These are phyloP conservation scores for Magnolia sinica DNA, from an alignment of 164 flowering plant genomes.

Conservation along the genomic window DNA sequence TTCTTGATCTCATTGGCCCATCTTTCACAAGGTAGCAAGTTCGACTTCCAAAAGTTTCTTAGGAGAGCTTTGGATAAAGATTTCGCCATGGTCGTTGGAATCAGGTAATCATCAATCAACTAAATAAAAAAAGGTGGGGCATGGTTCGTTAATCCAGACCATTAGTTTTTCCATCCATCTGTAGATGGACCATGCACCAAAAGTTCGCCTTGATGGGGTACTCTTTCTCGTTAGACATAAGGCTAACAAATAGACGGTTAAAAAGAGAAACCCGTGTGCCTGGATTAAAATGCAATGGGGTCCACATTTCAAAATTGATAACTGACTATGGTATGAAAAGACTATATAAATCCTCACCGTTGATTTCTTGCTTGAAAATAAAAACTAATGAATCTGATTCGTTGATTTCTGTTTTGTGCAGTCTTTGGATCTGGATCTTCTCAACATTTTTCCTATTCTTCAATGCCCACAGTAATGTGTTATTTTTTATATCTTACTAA, in stretches of 20 bases:
- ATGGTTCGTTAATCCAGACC: background rate
- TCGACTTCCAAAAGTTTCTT: constrained; percentile 57
- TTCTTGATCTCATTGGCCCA: constrained; percentile 22
- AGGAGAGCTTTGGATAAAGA: constrained; percentile 59
- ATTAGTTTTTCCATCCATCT: background rate
- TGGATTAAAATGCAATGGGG: too few relatives aligned
- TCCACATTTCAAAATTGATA: too few relatives aligned
- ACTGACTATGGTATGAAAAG: too few relatives aligned
- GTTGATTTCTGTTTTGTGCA: constrained; percentile 25
- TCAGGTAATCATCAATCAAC: constrained; percentile 38
- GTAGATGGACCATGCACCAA: too few relatives aligned
- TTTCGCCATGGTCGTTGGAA: constrained; percentile 61
- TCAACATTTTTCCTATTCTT: constrained; percentile 58
- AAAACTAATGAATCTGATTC: constrained; percentile 7
- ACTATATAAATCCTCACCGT: too few relatives aligned
- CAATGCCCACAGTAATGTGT: constrained; percentile 47
- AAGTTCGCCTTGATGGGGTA: too few relatives aligned
- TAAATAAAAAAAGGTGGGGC: background rate
- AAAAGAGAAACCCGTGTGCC: too few relatives aligned
- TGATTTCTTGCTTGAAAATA: background rate
- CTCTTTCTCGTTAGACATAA: too few relatives aligned
- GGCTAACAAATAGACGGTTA: too few relatives aligned
- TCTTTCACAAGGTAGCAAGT: constrained; percentile 33
- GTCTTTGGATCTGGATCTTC: constrained; percentile 61
- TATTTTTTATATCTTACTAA: background rate